These are phyloP conservation scores for Ampelomyces quisqualis DNA, from an alignment of 2,329 filamentous ascomycete species.

Conservation along the genomic window DNA sequence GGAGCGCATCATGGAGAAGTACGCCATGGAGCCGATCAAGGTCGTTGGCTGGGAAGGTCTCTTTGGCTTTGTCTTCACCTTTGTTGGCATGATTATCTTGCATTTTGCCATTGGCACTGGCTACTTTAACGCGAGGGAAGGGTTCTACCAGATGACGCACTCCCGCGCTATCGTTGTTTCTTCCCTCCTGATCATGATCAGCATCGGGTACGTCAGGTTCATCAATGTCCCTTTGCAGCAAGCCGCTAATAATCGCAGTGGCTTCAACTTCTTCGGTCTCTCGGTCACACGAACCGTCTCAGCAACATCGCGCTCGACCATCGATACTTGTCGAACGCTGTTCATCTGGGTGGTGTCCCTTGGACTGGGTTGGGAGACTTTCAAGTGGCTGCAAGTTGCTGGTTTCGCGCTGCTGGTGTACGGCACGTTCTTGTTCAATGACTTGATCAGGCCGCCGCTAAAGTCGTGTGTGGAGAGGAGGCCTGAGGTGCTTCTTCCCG, in stretches of 20 bases:
- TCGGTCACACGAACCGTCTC: constrained; percentile 87
- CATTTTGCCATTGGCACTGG: constrained; percentile 77
- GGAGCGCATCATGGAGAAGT: constrained; percentile 84
- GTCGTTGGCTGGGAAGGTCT: constrained; percentile 96
- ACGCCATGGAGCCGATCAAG: constrained; percentile 78
- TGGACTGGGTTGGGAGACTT: constrained; percentile 90
- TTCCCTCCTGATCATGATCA: constrained; percentile 92
- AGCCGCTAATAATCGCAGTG: constrained; percentile 56
- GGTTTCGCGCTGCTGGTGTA: constrained; percentile 92
- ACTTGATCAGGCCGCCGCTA: constrained; percentile 81
- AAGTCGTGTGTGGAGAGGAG: constrained; percentile 61
- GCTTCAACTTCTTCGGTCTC: constrained; percentile 98
- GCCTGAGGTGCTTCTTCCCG: constrained; percentile 68
- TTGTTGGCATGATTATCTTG: constrained; percentile 75
- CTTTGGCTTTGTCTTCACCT: constrained; percentile 81
- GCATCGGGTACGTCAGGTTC: constrained; percentile 75
- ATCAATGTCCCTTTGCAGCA: constrained; percentile 1
- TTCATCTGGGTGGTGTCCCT: constrained; percentile 98
- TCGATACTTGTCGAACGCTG: constrained; percentile 94
- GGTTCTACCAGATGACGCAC: constrained; percentile 75
- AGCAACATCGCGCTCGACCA: constrained; percentile 90
- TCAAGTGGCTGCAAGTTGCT: constrained; percentile 93
- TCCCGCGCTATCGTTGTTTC: constrained; percentile 71
- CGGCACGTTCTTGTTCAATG: constrained; percentile 95
- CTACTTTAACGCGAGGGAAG: constrained; percentile 88